These are phyloP conservation scores for Plasmodium knowlesi DNA, from an alignment of 169 alveolate species.

Conservation along the genomic window DNA sequence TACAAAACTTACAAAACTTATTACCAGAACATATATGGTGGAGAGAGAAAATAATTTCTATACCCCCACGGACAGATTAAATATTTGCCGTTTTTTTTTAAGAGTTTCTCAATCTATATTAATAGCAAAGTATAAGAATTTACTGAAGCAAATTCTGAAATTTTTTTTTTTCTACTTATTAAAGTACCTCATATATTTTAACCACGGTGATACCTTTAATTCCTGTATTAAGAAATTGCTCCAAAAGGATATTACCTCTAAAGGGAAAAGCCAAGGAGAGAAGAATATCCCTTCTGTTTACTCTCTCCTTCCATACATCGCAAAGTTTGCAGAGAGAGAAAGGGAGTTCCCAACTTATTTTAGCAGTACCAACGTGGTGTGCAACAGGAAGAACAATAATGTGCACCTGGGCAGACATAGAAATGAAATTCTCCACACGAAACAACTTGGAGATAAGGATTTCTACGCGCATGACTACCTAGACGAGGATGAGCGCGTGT, in stretches of 20 bases:
- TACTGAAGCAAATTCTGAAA: constrained; percentile 9
- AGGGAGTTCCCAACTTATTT: background rate
- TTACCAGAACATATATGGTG: constrained; percentile 11
- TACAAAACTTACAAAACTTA: constrained; percentile 7
- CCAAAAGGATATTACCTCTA: constrained; percentile 13
- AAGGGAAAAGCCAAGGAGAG: background rate
- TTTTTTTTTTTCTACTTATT: constrained; percentile 52
- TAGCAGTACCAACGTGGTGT: background rate
- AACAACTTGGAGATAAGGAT: background rate
- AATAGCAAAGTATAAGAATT: constrained; percentile 22
- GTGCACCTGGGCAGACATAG: background rate
- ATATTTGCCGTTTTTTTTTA: constrained; percentile 36
- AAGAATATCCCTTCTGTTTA: background rate
- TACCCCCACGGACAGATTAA: constrained; percentile 61
- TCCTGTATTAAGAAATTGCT: constrained; percentile 37
- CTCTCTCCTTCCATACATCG: background rate
- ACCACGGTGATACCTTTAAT: constrained; percentile 37
- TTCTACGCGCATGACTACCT: background rate
- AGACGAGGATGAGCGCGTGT: constrained; percentile 45
- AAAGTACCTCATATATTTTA: constrained; percentile 68
- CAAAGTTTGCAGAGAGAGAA: background rate
- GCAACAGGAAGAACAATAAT: background rate
- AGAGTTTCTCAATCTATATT: constrained; percentile 59
- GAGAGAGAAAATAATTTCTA: constrained; percentile 7
- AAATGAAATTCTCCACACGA: background rate